Evolutionary conservation across 139 green algal species (phyloP), one percentile per base, ranked within the genome.

Genomic region (Gonium pectorale): DNA sequence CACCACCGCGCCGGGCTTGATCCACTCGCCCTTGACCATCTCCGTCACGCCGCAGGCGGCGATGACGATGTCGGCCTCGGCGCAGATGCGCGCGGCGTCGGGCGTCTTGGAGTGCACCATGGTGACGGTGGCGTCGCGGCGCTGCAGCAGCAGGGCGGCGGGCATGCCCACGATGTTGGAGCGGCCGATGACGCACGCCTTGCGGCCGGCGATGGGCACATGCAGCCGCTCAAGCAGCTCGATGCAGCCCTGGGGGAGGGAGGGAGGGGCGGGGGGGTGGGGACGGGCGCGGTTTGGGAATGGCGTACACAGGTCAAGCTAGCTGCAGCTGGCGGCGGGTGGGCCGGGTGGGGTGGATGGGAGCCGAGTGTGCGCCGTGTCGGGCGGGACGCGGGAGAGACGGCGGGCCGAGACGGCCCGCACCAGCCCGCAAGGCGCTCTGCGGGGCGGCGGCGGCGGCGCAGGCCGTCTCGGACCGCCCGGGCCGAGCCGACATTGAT

Each of bases 121-220:
- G 5, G 94, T 97, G 4, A 97, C 95, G 1, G 94, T 95, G 13
- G 93, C 95, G 41, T 95, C 93, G 31, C 89, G 90, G 40, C 63
- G 71, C 63, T 88, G 87, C 79, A 96, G 88, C 83, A 99, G 90
- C 68, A 99, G 92, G 64, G 97, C 90, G 13, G 93, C 93, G 15
- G 97, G 97, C 71, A 95, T 93, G 81, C 97, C 97, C 51, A 99
- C 97, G 78, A 98, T 98, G 92, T 99, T 99, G 89, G 86, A 95
- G 72, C 95, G 91, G 22, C 97, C 97, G 24, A 99, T 91, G 43
- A 99, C 96, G 21, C 95, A 95, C 3, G 96, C 97, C 15, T 87
- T 89, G 80, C 96, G 97, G 29, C 90, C 92, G 1, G 74, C 17
- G 33, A 94, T 87, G n/a, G 85, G 60, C 63, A 95, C 87, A 7